Evolutionary conservation across 495 filamentous ascomycete species (phyloP).

Genomic region (Pseudomonodictys pantanalensis): DNA sequence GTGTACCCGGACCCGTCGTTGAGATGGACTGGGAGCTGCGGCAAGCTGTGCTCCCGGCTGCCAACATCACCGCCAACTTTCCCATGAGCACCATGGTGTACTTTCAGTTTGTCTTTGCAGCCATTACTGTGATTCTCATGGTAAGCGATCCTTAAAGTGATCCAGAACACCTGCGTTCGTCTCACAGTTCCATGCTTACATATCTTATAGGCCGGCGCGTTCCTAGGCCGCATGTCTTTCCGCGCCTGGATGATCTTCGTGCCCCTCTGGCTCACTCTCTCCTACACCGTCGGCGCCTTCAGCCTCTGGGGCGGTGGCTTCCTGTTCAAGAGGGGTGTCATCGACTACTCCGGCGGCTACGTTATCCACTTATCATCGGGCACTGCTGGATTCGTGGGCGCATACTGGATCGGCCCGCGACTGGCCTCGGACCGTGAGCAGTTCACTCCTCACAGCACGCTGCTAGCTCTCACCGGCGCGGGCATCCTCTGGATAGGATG

Average conservation of each 20-base stretch:
- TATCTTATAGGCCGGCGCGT: no score
- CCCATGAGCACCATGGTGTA: slow-evolving; percentile 57
- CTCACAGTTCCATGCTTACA: no score
- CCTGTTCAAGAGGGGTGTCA: slow-evolving; percentile 50
- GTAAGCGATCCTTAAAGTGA: no score
- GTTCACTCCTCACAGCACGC: slow-evolving; percentile 52
- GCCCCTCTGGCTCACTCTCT: slow-evolving; percentile 55
- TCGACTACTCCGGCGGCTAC: slow-evolving; percentile 60
- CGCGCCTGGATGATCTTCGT: slow-evolving; percentile 58
- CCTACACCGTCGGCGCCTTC: slow-evolving; percentile 47
- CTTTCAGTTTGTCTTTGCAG: slow-evolving; percentile 61
- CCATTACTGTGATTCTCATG: slow-evolving; percentile 55
- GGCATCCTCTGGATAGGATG: slow-evolving; percentile 60
- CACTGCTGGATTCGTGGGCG: slow-evolving; percentile 55
- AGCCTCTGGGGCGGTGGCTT: slow-evolving; percentile 59
- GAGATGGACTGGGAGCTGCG: slow-evolving; percentile 47
- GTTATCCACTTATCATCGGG: slow-evolving; percentile 59
- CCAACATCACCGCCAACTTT: slow-evolving; percentile 44
- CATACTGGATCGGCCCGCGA: slow-evolving; percentile 56
- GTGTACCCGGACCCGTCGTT: slow-evolving; percentile 50
- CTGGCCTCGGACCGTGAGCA: slow-evolving; percentile 50
- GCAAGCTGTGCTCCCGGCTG: slow-evolving; percentile 48
- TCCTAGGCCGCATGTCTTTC: slow-evolving; percentile 55
- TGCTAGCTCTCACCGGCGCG: slow-evolving; percentile 51
- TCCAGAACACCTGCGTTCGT: no score